Evolutionary conservation across 371 early-diverging fungal genomes (phyloP).

Genomic region (Encephalitozoon romaleae): DNA sequence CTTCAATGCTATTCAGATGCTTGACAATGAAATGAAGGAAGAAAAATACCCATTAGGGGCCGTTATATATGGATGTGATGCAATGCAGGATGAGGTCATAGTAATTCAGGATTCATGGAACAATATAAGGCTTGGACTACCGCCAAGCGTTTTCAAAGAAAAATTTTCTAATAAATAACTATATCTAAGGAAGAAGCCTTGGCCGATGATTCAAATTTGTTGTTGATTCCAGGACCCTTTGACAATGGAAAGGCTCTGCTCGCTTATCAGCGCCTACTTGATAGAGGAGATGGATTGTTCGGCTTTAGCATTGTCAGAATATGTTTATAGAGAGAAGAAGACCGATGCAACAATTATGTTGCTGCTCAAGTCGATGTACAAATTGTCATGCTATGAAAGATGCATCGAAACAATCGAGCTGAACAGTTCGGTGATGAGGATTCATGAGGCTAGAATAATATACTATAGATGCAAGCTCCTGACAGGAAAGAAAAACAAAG

Average conservation of each 20-base stretch:
- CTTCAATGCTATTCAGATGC: not conserved
- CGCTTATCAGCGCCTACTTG: not conserved
- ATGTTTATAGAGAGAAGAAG: not conserved
- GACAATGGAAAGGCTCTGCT: not conserved
- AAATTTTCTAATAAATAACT: slow-evolving; percentile 10
- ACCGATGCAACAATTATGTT: not conserved
- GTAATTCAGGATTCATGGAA: slow-evolving; percentile 5
- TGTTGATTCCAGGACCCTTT: not conserved
- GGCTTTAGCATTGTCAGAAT: slow-evolving; percentile 6
- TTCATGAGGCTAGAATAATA: not conserved
- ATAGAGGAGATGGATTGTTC: not conserved
- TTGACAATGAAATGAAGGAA: not conserved
- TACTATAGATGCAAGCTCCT: slow-evolving; percentile 1
- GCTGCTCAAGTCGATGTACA: not conserved
- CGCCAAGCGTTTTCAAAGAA: slow-evolving; percentile 1
- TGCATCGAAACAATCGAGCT: slow-evolving; percentile 7
- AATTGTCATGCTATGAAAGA: slow-evolving; percentile 3
- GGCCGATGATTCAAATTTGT: not conserved
- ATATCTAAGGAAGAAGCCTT: not conserved
- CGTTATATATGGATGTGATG: not conserved
- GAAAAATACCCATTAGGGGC: not conserved
- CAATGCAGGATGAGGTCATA: not conserved
- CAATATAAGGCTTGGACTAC: not conserved
- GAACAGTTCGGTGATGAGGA: not conserved
- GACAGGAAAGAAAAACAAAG: slow-evolving; percentile 7